These are phyloP conservation scores for Linnemannia zychae DNA, from an alignment of 192 early-diverging fungal genomes.

Conservation along the genomic window DNA sequence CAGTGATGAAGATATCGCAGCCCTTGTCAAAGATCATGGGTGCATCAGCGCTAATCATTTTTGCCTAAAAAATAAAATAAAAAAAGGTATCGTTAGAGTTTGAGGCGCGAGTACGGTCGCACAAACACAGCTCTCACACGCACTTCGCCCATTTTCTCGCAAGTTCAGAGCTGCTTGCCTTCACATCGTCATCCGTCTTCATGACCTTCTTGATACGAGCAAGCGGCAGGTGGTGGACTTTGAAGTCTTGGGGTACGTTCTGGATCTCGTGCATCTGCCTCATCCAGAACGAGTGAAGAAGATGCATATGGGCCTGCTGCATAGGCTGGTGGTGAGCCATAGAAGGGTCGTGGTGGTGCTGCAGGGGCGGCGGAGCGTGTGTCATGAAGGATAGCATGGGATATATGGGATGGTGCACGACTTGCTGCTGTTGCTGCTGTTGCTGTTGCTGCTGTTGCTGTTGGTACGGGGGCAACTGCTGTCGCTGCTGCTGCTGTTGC, in stretches of 20 bases:
- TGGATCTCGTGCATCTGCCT: constrained; percentile 74
- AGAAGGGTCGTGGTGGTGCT: constrained; percentile 47
- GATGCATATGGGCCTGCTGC: constrained; percentile 50
- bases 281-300: constrained; percentile 76
- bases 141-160: neutral
- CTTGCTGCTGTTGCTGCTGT: constrained; percentile 7
- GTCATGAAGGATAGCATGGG: constrained; percentile 49
- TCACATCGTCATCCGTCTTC: constrained; percentile 97
- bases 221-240: constrained; percentile 89
- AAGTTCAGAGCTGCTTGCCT: constrained; percentile 63
- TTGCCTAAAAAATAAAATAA: constrained; percentile 31
- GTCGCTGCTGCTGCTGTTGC: constrained; percentile 20
- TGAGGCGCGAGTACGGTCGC: neutral
- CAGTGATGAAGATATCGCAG: constrained; percentile 97
- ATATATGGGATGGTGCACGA: constrained; percentile 30
- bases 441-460: constrained; percentile 19
- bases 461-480: constrained; percentile 24
- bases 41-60: constrained; percentile 80
- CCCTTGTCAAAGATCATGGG: constrained; percentile 96
- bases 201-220: constrained; percentile 98
- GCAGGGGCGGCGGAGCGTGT: constrained; percentile 47
- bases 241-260: constrained; percentile 86
- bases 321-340: constrained; percentile 53
- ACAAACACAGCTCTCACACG: neutral
- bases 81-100: constrained; percentile 5